These are phyloP conservation scores for Neonectria ditissima DNA, from an alignment of 2,329 filamentous ascomycete species.

Conservation along the genomic window DNA sequence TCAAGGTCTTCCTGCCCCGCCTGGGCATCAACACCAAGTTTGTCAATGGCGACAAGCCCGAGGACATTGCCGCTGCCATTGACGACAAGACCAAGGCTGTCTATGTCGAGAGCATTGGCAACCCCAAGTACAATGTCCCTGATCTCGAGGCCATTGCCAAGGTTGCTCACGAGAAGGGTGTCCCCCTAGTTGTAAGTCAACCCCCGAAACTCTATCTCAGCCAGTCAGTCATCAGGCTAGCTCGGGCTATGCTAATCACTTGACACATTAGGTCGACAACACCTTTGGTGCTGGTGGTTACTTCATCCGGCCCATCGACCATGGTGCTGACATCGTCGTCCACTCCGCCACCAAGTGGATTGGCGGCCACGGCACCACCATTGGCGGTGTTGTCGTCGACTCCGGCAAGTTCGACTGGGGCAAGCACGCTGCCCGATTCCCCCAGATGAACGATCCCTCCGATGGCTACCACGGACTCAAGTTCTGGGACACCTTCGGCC, in stretches of 20 bases:
- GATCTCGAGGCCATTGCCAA: constrained; percentile 90
- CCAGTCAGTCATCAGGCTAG: not conserved
- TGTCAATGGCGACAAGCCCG: constrained; percentile 81
- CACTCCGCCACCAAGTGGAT: constrained; percentile 99
- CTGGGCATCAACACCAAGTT: constrained; percentile 91
- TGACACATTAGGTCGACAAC: constrained; percentile 77
- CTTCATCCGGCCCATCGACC: constrained; percentile 86
- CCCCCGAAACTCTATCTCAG: not conserved
- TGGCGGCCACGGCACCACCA: constrained; percentile 92
- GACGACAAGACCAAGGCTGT: constrained; percentile 95
- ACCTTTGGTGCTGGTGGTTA: constrained; percentile 95
- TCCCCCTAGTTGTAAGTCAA: constrained; percentile 70
- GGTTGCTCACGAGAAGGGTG: constrained; percentile 76
- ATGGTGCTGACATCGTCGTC: constrained; percentile 93
- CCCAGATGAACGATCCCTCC: constrained; percentile 89
- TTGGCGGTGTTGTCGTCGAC: constrained; percentile 88
- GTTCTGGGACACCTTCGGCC: constrained; percentile 93
- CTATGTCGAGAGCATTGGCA: constrained; percentile 92
- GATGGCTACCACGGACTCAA: constrained; percentile 93
- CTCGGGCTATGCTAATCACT: not conserved
- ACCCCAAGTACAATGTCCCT: constrained; percentile 92
- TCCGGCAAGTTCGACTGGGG: constrained; percentile 96
- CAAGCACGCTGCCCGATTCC: constrained; percentile 84
- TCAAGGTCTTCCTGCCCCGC: constrained; percentile 91
- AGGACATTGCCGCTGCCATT: constrained; percentile 84